These are phyloP conservation scores for Monilinia vaccinii-corymbosi DNA, from an alignment of 2,329 filamentous ascomycete genomes.

Conservation along the genomic window DNA sequence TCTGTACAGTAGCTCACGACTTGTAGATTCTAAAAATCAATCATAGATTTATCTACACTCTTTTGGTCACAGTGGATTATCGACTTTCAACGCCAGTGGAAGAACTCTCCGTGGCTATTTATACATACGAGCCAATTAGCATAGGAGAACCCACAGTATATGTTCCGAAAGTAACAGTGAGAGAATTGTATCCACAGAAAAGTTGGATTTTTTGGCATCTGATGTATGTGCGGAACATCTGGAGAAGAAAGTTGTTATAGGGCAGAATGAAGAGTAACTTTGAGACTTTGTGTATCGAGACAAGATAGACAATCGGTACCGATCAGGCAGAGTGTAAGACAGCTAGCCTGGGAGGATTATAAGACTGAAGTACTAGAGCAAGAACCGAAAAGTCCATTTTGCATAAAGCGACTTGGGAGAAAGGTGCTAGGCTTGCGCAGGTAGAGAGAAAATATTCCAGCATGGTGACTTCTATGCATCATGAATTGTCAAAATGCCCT, in stretches of 20 bases:
- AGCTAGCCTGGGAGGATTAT: not conserved
- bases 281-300: not conserved
- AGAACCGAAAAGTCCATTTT: not conserved
- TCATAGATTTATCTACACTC: no score
- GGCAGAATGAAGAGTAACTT: not conserved
- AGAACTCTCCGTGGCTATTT: conserved; percentile 11
- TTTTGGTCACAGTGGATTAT: no score
- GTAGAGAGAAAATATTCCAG: not conserved
- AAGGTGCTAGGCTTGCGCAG: not conserved
- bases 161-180: conserved; percentile 9
- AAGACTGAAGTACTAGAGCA: not conserved
- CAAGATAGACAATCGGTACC: not conserved
- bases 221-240: not conserved
- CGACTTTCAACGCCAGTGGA: conserved; percentile 12
- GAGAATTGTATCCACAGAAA: not conserved
- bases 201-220: not conserved
- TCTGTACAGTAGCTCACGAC: no score
- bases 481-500: not conserved
- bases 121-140: conserved; percentile 10
- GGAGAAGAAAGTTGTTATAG: conserved; percentile 2
- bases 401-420: not conserved
- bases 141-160: conserved; percentile 11
- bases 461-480: not conserved
- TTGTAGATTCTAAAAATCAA: no score
- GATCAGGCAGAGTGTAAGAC: not conserved